Evolutionary conservation across 2,329 filamentous ascomycete genomes (phyloP).

Genomic region (Sclerotiophoma versabilis): DNA sequence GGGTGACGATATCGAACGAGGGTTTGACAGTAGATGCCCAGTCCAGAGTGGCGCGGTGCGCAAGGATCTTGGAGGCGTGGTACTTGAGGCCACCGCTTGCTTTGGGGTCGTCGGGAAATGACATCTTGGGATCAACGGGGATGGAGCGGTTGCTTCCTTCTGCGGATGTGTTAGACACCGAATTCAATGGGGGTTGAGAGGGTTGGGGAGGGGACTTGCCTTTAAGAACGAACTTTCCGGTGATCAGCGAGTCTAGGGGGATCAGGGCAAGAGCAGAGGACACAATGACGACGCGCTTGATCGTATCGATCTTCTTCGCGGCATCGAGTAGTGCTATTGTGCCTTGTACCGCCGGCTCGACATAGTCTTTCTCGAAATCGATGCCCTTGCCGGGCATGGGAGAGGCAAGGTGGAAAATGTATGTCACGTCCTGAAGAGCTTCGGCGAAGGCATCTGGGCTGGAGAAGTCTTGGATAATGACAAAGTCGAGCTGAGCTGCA

Average conservation of each 20-base stretch:
- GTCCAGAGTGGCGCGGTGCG: conserved; percentile 34
- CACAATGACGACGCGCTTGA: conserved; percentile 38
- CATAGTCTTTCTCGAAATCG: conserved; percentile 25
- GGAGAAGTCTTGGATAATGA: conserved; percentile 25
- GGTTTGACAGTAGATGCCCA: conserved; percentile 28
- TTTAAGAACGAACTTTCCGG: conserved; percentile 3
- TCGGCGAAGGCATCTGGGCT: conserved; percentile 19
- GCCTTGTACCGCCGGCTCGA: conserved; percentile 37
- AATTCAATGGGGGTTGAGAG: background rate
- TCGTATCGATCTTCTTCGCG: conserved; percentile 26
- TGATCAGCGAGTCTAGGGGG: conserved; percentile 13
- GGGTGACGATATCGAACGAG: conserved; percentile 28
- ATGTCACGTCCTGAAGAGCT: conserved; percentile 29
- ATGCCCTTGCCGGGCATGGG: conserved; percentile 30
- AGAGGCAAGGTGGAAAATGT: conserved; percentile 41
- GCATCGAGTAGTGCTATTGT: conserved; percentile 31
- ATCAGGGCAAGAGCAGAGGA: conserved; percentile 30
- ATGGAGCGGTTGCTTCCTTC: conserved; percentile 15
- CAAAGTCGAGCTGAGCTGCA: conserved; percentile 15
- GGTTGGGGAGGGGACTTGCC: background rate
- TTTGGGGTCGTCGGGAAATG: conserved; percentile 11
- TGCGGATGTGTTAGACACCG: background rate
- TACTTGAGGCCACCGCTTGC: conserved; percentile 22
- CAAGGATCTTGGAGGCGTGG: conserved; percentile 34
- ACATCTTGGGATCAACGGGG: conserved; percentile 15